Conservation (phyloP, 179 eudicot species). For the Nepenthes alata region DNA sequence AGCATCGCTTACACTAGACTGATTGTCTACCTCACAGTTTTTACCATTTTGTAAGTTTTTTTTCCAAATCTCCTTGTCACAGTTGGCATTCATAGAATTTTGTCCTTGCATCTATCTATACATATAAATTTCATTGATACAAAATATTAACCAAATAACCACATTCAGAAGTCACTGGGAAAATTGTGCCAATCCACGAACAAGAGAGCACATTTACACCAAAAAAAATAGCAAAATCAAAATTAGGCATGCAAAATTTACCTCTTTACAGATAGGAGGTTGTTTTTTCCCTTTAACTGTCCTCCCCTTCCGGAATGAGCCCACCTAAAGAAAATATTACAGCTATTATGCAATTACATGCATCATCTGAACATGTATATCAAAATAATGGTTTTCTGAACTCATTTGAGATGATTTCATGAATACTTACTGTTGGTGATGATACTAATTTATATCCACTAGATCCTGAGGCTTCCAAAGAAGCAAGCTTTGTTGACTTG, state of each 20-base stretch:
- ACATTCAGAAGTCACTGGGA: no score
- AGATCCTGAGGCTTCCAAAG: conserved; percentile 71
- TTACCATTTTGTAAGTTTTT: background rate
- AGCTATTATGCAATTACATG: background rate
- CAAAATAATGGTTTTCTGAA: background rate
- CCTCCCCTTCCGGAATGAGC: conserved; percentile 66
- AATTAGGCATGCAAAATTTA: conserved; percentile 7
- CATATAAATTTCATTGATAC: background rate
- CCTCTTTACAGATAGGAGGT: conserved; percentile 80
- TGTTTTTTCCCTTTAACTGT: conserved; percentile 64
- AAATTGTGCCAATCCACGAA: no score
- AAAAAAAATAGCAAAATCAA: background rate
- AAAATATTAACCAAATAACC: background rate
- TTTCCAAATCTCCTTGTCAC: background rate
- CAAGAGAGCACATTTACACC: background rate
- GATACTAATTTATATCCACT: conserved; percentile 60
- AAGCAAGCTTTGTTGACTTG: conserved; percentile 51
- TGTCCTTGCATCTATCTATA: no score
- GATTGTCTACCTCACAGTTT: no score
- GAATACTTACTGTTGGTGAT: conserved; percentile 61
- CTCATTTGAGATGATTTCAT: conserved; percentile 2
- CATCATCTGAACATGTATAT: no score
- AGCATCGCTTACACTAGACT: no score
- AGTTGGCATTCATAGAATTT: no score
- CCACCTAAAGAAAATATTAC: conserved; percentile 41